phyloP scores from a whole-genome alignment of 2,329 filamentous ascomycete species.

The Scytalidium lignicola region DNA sequence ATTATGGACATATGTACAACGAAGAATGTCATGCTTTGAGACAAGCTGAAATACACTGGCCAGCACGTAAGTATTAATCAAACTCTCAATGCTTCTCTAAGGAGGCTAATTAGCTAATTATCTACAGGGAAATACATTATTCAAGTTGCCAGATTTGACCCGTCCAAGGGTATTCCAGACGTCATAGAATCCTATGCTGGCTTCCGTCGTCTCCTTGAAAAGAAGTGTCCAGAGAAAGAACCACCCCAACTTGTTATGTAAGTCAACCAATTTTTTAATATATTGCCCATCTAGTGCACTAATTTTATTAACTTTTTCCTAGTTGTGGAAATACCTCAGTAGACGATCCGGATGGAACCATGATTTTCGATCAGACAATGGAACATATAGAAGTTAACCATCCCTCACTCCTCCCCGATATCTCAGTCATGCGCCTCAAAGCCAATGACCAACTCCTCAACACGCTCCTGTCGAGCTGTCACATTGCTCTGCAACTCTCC shows the following conservation, averaged over 20 bases:
- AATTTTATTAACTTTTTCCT: background rate
- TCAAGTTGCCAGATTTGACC: slow-evolving; percentile 78
- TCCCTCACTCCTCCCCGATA: slow-evolving; percentile 55
- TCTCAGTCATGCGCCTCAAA: slow-evolving; percentile 71
- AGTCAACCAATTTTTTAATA: slow-evolving; percentile 13
- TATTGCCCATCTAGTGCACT: too few species aligned
- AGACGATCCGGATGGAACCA: slow-evolving; percentile 71
- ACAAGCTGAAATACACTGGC: slow-evolving; percentile 54
- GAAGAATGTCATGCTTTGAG: slow-evolving; percentile 52
- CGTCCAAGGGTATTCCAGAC: slow-evolving; percentile 75
- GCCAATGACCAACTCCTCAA: slow-evolving; percentile 79
- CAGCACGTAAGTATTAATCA: slow-evolving; percentile 35
- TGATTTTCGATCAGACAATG: slow-evolving; percentile 69
- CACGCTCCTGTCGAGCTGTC: slow-evolving; percentile 65
- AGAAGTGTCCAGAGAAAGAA: slow-evolving; percentile 40
- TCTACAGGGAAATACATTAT: slow-evolving; percentile 63
- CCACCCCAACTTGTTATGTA: slow-evolving; percentile 67
- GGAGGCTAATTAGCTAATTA: background rate
- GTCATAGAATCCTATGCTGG: slow-evolving; percentile 72
- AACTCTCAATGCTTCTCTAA: background rate
- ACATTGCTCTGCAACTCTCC: slow-evolving; percentile 72
- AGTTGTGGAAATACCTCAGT: slow-evolving; percentile 70
- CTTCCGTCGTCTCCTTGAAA: slow-evolving; percentile 58
- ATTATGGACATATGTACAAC: slow-evolving; percentile 73
- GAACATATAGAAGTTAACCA: slow-evolving; percentile 59